Conservation (phyloP, 352 stramenopile species). For the Pythium sukuiense region DNA sequence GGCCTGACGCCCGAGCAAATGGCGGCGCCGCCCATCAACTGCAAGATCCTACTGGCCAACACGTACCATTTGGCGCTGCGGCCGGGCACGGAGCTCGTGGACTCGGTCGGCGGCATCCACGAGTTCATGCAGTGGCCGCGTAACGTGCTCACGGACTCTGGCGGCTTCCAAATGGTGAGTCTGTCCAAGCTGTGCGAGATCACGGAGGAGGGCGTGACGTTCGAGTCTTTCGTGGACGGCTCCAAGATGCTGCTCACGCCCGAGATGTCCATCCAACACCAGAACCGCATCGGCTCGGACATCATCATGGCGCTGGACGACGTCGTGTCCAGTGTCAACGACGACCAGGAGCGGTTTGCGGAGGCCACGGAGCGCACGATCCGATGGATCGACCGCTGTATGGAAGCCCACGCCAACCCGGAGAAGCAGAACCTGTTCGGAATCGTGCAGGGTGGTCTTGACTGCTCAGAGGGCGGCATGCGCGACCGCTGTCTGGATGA, state of each 20-base stretch:
- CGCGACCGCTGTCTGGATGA: conserved; percentile 92
- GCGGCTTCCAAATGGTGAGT: conserved; percentile 98
- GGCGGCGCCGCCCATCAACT: conserved; percentile 57
- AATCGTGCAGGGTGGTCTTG: conserved; percentile 96
- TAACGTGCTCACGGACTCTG: conserved; percentile 96
- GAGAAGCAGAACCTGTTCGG: conserved; percentile 95
- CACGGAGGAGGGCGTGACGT: conserved; percentile 76
- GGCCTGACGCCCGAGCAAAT: conserved; percentile 87
- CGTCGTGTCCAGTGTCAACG: conserved; percentile 90
- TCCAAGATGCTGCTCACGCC: conserved; percentile 93
- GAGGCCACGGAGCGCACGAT: conserved; percentile 93
- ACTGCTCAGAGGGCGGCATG: conserved; percentile 89
- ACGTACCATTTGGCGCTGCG: conserved; percentile 97
- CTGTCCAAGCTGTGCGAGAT: conserved; percentile 95
- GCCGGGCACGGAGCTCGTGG: conserved; percentile 87
- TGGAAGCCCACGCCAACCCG: conserved; percentile 82
- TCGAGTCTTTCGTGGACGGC: conserved; percentile 89
- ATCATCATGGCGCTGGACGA: conserved; percentile 99
- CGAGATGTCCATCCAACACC: conserved; percentile 90
- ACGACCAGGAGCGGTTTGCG: conserved; percentile 88
- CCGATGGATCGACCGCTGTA: conserved; percentile 96
- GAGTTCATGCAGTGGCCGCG: conserved; percentile 95
- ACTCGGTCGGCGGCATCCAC: conserved; percentile 91
- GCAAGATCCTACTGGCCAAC: conserved; percentile 95
- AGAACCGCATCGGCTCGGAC: conserved; percentile 97